Evolutionary conservation across 2,329 filamentous ascomycete species (phyloP).

Genomic region (Fusarium nelsonii): DNA sequence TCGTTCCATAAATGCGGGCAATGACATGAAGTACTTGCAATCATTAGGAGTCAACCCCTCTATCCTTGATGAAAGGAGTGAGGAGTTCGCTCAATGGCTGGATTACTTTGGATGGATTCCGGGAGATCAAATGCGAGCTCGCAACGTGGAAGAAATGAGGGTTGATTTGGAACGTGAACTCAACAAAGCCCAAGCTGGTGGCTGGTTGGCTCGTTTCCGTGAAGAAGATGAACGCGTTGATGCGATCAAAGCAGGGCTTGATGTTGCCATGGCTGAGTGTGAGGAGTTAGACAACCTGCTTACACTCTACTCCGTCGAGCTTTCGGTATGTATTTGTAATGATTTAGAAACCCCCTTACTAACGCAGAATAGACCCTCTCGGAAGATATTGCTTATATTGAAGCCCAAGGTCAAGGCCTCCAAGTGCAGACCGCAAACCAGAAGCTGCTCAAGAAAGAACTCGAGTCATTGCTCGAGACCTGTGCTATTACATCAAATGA

Average conservation of each 20-base stretch:
- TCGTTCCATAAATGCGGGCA: conserved; percentile 74
- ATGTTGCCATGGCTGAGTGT: conserved; percentile 92
- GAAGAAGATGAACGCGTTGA: conserved; percentile 92
- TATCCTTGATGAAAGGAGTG: conserved; percentile 80
- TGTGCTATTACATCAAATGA: conserved; percentile 85
- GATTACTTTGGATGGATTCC: conserved; percentile 90
- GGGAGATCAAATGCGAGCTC: conserved; percentile 78
- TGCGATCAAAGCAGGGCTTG: conserved; percentile 86
- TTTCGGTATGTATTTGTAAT: conserved; percentile 73
- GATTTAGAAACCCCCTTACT: conserved; percentile 6
- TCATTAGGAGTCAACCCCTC: conserved; percentile 81
- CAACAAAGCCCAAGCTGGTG: conserved; percentile 89
- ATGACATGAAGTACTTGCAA: conserved; percentile 82
- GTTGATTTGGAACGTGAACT: conserved; percentile 87
- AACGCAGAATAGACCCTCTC: conserved; percentile 77
- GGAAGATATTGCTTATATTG: conserved; percentile 96
- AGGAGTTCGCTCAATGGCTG: conserved; percentile 85
- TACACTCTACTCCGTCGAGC: conserved; percentile 93
- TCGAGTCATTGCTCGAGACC: conserved; percentile 88
- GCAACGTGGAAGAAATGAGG: conserved; percentile 84
- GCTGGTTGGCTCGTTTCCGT: conserved; percentile 86
- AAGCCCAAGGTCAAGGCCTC: conserved; percentile 95
- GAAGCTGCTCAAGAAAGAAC: conserved; percentile 89
- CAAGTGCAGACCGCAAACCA: conserved; percentile 98
- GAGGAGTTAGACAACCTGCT: conserved; percentile 95